Base-by-base conservation (phyloP, 148 eudicot species). In the Drosera capensis region DNA sequence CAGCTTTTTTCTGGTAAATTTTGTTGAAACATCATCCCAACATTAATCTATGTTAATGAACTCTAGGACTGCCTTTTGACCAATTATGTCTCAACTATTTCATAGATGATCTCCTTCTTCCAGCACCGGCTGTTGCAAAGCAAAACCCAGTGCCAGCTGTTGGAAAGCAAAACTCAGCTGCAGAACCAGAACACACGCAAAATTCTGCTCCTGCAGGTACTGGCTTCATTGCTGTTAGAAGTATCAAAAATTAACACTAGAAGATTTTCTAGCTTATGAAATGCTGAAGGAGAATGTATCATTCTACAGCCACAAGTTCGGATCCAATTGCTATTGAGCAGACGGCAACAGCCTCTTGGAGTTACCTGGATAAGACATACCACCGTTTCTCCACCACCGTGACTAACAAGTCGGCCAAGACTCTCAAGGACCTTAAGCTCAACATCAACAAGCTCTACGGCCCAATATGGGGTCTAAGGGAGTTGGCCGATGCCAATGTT, bases 391-490 rank as follows among this genome's bases (percentile, higher is more conserved):
- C 95, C 0, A 59, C 71, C 25, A 59, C 38, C 12, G 56, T 90
- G 53, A 90, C 85, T 20, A 90, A 90, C 82, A 90, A 73, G 47
- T 90, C 99, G 11, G 5, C 55, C 14, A 85, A 76, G 58, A 72
- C 66, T 18, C 49, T 90, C 40, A 78, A 64, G 69, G 53, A 59
- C 60, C 55, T 85, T 55, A 79, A 73, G 56, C 62, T 90, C 31
- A 51, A 49, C 23, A 68, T 90, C 42, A 64, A 66, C 40, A 72
- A 77, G 64, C 82, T 90, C 46, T 77, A 78, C 35, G 99, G 99
- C 50, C 94, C 95, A 35, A 43, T 90, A 4, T 90, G 93, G 84
- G 99, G 99, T 23, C 79, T 90, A 8, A 51, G 76, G 2, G 78
- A 78, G 55, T 62, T 45, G 3, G 81, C 80, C 2, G 55, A 40